A percentile compares a stretch with the other conserved stretches of the same genome.
Conservation (phyloP, 2,329 filamentous ascomycete species). For the Cladosporium sp. region DNA sequence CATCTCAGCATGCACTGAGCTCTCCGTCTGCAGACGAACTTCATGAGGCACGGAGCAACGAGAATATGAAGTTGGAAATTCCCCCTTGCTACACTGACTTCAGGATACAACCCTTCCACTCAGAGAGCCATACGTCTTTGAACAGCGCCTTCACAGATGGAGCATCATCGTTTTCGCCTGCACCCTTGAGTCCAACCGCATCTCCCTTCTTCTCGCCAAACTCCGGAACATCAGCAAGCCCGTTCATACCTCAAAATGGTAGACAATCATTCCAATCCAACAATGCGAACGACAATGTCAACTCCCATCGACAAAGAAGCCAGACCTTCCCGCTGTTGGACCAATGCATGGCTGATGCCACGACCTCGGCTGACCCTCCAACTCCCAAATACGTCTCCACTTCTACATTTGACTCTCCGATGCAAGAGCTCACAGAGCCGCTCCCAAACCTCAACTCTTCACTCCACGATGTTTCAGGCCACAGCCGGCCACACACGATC, state of each 20-base stretch:
- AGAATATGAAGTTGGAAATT: slow-evolving; percentile 60
- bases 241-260: slow-evolving; percentile 55
- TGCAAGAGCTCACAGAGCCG: slow-evolving; percentile 31
- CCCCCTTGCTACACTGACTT: slow-evolving; percentile 59
- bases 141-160: slow-evolving; percentile 64
- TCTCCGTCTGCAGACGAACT: slow-evolving; percentile 66
- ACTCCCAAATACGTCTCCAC: slow-evolving; percentile 51
- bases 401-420: slow-evolving; percentile 34
- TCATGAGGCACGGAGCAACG: slow-evolving; percentile 61
- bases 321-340: slow-evolving; percentile 79
- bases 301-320: slow-evolving; percentile 73
- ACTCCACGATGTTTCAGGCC: slow-evolving; percentile 31
- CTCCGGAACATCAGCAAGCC: slow-evolving; percentile 57
- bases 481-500: slow-evolving; percentile 24
- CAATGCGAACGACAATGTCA: slow-evolving; percentile 37
- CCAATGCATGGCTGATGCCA: slow-evolving; percentile 46
- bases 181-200: slow-evolving; percentile 68
- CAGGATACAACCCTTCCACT: slow-evolving; percentile 57
- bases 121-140: slow-evolving; percentile 62
- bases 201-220: slow-evolving; percentile 79
- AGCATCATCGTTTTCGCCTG: slow-evolving; percentile 65
- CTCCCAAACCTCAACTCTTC: slow-evolving; percentile 39
- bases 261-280: slow-evolving; percentile 38
- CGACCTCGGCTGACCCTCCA: slow-evolving; percentile 49
- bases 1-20: slow-evolving; percentile 62